These are phyloP conservation scores for Colletotrichum scovillei DNA, from an alignment of 2,329 filamentous ascomycete genomes.

Conservation along the genomic window DNA sequence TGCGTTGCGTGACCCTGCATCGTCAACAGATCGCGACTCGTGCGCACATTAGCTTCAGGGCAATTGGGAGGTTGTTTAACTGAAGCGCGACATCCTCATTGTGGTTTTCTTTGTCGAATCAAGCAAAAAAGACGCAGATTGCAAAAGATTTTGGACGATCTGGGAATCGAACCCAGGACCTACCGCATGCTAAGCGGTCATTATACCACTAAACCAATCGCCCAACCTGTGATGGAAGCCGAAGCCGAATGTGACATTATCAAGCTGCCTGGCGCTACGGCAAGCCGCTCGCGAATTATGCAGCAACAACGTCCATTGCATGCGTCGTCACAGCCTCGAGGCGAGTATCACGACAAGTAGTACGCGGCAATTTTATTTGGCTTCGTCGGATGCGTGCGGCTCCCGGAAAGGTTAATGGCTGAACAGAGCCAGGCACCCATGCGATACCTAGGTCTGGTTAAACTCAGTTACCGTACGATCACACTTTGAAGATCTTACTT, in stretches of 20 bases:
- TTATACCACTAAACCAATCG: slow-evolving; percentile 31
- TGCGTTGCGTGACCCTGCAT: not conserved
- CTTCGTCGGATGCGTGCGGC: no score
- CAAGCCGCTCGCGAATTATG: not conserved
- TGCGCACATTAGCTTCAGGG: not conserved
- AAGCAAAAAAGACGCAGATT: not conserved
- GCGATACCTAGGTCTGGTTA: no score
- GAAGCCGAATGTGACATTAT: rapidly evolving
- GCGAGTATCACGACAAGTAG: no score
- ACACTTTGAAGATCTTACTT: no score
- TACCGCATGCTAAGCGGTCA: slow-evolving; percentile 25
- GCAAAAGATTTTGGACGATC: not conserved
- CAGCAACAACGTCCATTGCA: no score
- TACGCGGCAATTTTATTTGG: no score
- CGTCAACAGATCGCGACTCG: not conserved
- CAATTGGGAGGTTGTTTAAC: not conserved
- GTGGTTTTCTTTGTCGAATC: not conserved
- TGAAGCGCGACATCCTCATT: not conserved
- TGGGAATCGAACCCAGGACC: slow-evolving; percentile 33
- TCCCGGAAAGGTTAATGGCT: no score
- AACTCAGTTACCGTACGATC: no score
- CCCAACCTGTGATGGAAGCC: not conserved
- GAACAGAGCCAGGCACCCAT: no score
- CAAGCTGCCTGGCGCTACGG: no score
- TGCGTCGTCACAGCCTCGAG: no score